Base-by-base conservation (phyloP, 331 rosid species). In the Quercus lobata region DNA sequence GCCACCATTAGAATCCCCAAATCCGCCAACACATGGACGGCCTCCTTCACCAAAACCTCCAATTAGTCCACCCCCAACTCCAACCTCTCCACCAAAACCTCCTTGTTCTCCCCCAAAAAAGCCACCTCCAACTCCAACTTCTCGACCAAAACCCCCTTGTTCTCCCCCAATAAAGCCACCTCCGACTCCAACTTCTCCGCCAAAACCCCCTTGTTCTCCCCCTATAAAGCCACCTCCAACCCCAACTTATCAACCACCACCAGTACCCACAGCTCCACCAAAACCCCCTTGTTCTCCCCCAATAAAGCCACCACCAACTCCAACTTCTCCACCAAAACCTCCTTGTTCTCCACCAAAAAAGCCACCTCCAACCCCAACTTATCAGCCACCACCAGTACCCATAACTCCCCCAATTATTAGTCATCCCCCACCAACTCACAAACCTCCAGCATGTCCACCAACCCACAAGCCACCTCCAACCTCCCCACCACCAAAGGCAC, bases 1-100 rank as follows among this genome's bases (percentile, higher is more conserved):
- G 7, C 57, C 57, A 73, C 77, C 82, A 80, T 58, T 74, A 79
- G 0, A 72, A 84, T 57, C 82, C 69, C 21, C 73, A 49, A 1
- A 62, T 78, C n/a, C 82, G 77, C 57, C 72, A 49, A 57, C 79
- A 77, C 10, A 69, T 77, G n/a, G 74, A 29, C 29, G 22, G 57
- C 5, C 76, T 84, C 56, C 73, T 84, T 25, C 84, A 77, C 74
- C 82, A 57, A 60, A 22, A 3, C 34, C 34, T 57, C 18, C 74
- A n/a, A 37, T 49, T 49, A 49, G 6, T 8, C 24, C 74, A 22
- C 35, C 57, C 8, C 35, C 37, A 22, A 11, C 21, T 37, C 27
- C 56, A 6, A 11, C 63, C 11, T n/a, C 16, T n/a, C 11, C 68
- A 25, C 68, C 68, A 24, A 9, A 37, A 37, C 11, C 46, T 7